phyloP scores from a whole-genome alignment of 495 filamentous ascomycete genomes.

The Aspergillus carlsbadensis region DNA sequence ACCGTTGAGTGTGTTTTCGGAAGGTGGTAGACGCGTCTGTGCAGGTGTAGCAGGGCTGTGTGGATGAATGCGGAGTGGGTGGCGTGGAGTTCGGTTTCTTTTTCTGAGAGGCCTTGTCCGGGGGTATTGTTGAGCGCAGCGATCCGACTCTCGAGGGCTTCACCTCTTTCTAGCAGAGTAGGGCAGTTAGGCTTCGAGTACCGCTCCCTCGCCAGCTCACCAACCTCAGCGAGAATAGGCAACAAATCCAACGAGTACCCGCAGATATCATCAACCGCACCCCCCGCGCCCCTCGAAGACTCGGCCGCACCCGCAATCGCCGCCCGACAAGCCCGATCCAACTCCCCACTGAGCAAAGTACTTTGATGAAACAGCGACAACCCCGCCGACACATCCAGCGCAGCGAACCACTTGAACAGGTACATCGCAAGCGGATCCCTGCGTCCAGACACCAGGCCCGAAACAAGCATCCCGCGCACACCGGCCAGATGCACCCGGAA shows the following conservation, averaged over 20 bases:
- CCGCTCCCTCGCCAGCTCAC: constrained; percentile 13
- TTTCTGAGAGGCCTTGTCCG: no score
- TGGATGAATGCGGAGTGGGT: constrained; percentile 29
- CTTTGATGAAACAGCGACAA: constrained; percentile 13
- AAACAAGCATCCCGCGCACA: constrained; percentile 23
- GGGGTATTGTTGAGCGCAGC: no score
- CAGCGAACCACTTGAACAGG: constrained; percentile 34
- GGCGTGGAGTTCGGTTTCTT: no score
- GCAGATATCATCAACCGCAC: constrained; percentile 30
- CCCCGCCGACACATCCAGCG: constrained; percentile 29
- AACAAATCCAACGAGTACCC: constrained; percentile 32
- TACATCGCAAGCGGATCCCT: constrained; percentile 20
- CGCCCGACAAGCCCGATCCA: no score
- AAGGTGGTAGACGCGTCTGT: constrained; percentile 26
- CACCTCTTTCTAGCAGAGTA: neutral
- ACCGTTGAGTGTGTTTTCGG: constrained; percentile 24
- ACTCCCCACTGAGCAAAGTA: neutral
- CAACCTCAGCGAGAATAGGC: constrained; percentile 23
- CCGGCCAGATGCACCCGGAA: constrained; percentile 31
- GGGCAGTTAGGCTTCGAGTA: neutral
- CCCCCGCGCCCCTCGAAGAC: neutral
- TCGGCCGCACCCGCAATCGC: neutral
- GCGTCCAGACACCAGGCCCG: constrained; percentile 11
- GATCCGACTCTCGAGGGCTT: neutral
- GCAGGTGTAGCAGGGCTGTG: constrained; percentile 32